These are phyloP conservation scores for Leishmania guyanensis DNA, from an alignment of 208 protist species.

Conservation along the genomic window DNA sequence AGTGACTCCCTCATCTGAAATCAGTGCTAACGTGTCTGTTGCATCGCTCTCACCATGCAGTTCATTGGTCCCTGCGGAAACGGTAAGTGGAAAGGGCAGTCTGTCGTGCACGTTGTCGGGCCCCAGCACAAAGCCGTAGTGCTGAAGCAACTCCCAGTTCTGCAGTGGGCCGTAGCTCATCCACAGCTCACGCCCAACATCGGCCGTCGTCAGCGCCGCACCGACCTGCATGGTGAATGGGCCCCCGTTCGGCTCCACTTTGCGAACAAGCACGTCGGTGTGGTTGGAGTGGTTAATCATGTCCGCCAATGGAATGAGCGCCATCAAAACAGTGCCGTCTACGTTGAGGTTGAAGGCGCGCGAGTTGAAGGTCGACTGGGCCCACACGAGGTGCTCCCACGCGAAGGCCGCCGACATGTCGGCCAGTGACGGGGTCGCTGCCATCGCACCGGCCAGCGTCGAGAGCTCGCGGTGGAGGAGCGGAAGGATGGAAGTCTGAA, in stretches of 20 bases:
- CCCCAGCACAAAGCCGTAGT: conserved; percentile 90
- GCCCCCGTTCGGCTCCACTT: conserved; percentile 64
- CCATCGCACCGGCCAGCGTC: background rate
- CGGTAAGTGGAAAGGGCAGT: conserved; percentile 76
- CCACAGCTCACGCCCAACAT: conserved; percentile 82
- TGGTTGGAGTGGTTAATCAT: conserved; percentile 91
- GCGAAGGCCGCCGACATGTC: conserved; percentile 45
- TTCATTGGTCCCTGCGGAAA: conserved; percentile 16
- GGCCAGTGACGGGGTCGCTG: conserved; percentile 7
- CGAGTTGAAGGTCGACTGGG: conserved; percentile 87
- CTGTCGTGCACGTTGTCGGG: conserved; percentile 78
- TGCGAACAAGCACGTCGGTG: conserved; percentile 79
- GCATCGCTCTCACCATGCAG: background rate
- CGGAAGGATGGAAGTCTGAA: conserved; percentile 37
- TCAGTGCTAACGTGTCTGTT: background rate
- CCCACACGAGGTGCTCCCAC: conserved; percentile 71
- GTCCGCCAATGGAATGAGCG: conserved; percentile 84
- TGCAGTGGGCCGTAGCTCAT: conserved; percentile 95
- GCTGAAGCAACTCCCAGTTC: conserved; percentile 91
- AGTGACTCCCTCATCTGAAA: background rate
- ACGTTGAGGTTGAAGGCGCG: conserved; percentile 90
- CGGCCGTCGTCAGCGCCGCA: conserved; percentile 49
- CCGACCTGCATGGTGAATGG: conserved; percentile 85
- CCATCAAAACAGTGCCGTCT: conserved; percentile 64
- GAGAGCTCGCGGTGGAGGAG: conserved; percentile 38